Base-by-base conservation (phyloP, 2,329 filamentous ascomycete species). In the Colletotrichum truncatum region DNA sequence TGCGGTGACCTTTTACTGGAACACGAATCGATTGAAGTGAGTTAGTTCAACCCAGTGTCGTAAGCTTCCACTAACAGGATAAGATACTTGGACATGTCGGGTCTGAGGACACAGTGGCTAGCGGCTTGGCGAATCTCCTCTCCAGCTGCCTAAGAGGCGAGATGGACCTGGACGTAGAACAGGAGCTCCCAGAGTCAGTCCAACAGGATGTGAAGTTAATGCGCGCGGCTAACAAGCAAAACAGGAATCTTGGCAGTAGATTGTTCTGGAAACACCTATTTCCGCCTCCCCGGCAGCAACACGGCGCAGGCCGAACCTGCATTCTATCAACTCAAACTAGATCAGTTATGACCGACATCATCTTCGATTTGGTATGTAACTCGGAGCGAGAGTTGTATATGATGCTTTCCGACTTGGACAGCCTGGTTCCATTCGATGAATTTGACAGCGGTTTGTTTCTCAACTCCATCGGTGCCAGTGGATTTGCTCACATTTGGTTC, bases 211-310 rank as follows among this genome's bases (percentile, higher is more conserved):
- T 9, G 16, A n/a, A 6, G 9, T n/a, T 11, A 28, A 16, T 16
- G 23, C 21, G 11, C 6, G 12, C 38, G 25, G 11, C 52, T 66
- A 25, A 66, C 45, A 5, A 30, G 25, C 16, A 21, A 26, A 11
- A 11, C 32, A 77, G 74, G 9, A 59, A 75, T 21, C 63, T 77
- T 43, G 73, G 73, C 25, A 43, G 74, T 75, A 73, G 78, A 3
- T 73, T 94, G 1, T 87, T 93, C 69, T 86, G 83, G 72, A 85
- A 80, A 59, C 89, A 91, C 70, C 79, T 94, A 1, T 93, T 93
- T 69, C 91, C 91, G 0, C 81, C 83, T 1, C 73, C 78, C n/a
- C 75, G 76, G 68, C 74, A 67, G 25, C 68, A 67, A 71, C 57
- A 64, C 16, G 78, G 82, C 25, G 21, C 26, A 8, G 30, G 43